phyloP scores from a whole-genome alignment of 2,329 filamentous ascomycete species.

The Chrysoporthe austroafricana region DNA sequence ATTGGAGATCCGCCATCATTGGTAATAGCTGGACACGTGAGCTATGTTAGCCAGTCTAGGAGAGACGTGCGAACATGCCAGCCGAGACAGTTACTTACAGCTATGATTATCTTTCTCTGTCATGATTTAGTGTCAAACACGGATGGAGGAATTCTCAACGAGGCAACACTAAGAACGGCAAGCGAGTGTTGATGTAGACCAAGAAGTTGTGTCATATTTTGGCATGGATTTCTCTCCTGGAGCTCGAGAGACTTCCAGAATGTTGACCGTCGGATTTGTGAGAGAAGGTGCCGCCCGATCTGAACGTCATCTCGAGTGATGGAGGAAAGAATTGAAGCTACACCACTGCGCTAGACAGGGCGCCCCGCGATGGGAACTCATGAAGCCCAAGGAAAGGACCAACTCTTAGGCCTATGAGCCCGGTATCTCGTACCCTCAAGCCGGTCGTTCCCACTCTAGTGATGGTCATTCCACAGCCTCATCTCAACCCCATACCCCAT shows the following conservation, averaged over 20 bases:
- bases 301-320: background rate
- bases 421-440: background rate
- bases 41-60: background rate
- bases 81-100: background rate
- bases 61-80: background rate
- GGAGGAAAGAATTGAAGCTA: background rate
- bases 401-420: background rate
- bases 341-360: background rate
- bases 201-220: background rate
- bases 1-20: background rate
- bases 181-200: background rate
- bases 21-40: background rate
- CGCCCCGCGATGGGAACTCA: background rate
- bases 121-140: background rate
- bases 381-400: background rate
- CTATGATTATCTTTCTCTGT: background rate
- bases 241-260: background rate
- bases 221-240: background rate
- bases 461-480: background rate
- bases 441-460: background rate
- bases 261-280: background rate
- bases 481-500: background rate
- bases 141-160: background rate
- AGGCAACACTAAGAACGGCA: background rate
- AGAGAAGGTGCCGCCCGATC: background rate